Evolutionary conservation across 805 yeast genomes (phyloP), one percentile per base, ranked within the genome.

Genomic region (Nakazawaea populi): DNA sequence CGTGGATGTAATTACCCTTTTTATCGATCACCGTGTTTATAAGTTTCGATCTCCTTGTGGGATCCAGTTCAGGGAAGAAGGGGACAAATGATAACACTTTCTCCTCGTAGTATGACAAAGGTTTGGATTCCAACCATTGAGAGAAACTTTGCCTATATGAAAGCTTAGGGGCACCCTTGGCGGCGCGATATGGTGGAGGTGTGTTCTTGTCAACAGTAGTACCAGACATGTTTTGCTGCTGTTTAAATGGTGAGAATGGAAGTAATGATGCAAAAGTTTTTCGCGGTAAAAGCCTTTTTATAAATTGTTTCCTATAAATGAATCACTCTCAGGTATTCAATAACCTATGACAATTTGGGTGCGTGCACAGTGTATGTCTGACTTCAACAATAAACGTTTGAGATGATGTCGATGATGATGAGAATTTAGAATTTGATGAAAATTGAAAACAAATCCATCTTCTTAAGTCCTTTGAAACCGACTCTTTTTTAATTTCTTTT

Each of bases 1-100:
- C 97, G 68, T 90, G 94, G 51, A 90, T 82, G 57, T 65, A 77
- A 38, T 79, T 68, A 6, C 74, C 73, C 4, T 54, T 62, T 6
- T 55, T 35, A 28, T 70, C 58, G 43, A 79, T 82, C 14, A 86
- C 73, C 2, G 88, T 82, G 56, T 84, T 71, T 29, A 82, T 62
- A 12, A 79, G 60, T 48, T 71, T 56, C 12, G 81, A 76, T 2
- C 56, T 54, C 28, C 84, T 62, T 24, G 61, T 70, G 4, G 75
- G 77, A 50, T 80, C 82, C 0, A 77, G 62, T 4, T 74, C 70
- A 0, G 87, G 86, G 55, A 62, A 81, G 58, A 82, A 84, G 0
- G 90, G 85, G 10, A 85, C 66, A 24, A 70, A 63, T 12, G 82
- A 74, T 31, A 88, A 67, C 3, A 89, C 71, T 11, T 66, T 64